Percentiles rank a stretch among this genome's conserved stretches.
phyloP scores from a whole-genome alignment of 139 green algal genomes.

The Protoeuglena noctilucae region DNA sequence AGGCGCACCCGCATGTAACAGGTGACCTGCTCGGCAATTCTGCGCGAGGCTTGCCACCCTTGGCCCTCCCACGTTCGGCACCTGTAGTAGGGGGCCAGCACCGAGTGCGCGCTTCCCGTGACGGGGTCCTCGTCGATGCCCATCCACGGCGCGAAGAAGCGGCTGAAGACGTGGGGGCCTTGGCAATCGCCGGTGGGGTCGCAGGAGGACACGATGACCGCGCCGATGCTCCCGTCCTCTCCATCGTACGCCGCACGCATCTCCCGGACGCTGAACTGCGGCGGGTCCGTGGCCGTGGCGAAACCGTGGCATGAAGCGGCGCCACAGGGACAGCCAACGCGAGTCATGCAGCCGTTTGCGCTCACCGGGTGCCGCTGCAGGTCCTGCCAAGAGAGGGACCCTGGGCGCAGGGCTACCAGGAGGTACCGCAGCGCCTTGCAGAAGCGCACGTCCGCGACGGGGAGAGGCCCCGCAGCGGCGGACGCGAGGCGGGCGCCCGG shows the following conservation, averaged over 20 bases:
- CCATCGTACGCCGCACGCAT: background rate
- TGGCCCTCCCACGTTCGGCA: background rate
- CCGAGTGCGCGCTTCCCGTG: conserved; percentile 52
- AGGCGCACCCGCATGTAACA: too few relatives aligned
- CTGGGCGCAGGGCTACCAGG: background rate
- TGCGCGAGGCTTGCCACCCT: too few relatives aligned
- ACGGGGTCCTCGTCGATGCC: conserved; percentile 76
- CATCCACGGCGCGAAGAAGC: conserved; percentile 72
- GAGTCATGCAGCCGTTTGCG: background rate
- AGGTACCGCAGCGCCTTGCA: background rate
- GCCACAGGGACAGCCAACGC: background rate
- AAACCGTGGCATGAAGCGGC: background rate
- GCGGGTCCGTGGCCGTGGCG: background rate
- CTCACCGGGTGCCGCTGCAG: background rate
- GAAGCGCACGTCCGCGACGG: background rate
- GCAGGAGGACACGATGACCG: background rate
- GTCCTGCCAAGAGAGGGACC: background rate
- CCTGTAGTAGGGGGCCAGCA: conserved; percentile 42
- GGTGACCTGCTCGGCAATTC: too few relatives aligned
- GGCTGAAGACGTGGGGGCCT: conserved; percentile 26
- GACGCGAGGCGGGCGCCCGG: background rate
- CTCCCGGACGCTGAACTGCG: background rate
- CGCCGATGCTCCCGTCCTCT: background rate
- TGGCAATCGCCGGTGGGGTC: background rate
- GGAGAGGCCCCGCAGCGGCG: background rate